phyloP scores from a whole-genome alignment of 2,329 filamentous ascomycete species.

The Calycina herbarum region DNA sequence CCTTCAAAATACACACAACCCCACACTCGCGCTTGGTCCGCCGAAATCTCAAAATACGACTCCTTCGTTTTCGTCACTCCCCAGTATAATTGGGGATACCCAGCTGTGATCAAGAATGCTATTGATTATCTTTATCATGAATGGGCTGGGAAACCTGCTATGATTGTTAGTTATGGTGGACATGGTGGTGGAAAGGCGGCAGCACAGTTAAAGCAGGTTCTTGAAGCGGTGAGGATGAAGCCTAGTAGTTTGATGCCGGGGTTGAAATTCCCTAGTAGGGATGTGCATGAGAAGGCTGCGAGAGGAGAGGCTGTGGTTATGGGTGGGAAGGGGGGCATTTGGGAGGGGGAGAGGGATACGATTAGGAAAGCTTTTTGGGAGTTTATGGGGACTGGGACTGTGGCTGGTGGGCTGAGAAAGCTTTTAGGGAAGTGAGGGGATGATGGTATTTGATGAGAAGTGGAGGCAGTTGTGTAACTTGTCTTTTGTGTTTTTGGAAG shows the following conservation, averaged over 20 bases:
- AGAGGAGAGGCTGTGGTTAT: slow-evolving; percentile 37
- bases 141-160: slow-evolving; percentile 46
- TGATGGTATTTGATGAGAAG: too few species aligned
- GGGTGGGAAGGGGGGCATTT: slow-evolving; percentile 9
- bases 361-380: slow-evolving; percentile 7
- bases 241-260: slow-evolving; percentile 35
- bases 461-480: too few species aligned
- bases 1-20: slow-evolving; percentile 38
- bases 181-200: slow-evolving; percentile 42
- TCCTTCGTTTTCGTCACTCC: slow-evolving; percentile 46
- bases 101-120: slow-evolving; percentile 48
- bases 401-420: too few species aligned
- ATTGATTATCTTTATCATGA: slow-evolving; percentile 50
- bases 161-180: slow-evolving; percentile 48
- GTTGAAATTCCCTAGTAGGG: slow-evolving; percentile 36
- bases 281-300: slow-evolving; percentile 25
- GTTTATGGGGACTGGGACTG: background rate
- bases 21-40: slow-evolving; percentile 42
- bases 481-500: too few species aligned
- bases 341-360: slow-evolving; percentile 12
- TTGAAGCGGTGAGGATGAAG: slow-evolving; percentile 40
- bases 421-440: too few species aligned
- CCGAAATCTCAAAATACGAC: slow-evolving; percentile 37
- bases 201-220: slow-evolving; percentile 38
- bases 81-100: slow-evolving; percentile 48